Evolutionary conservation across 805 yeast species (phyloP).

Genomic region (Scheffersomyces spartinae): DNA sequence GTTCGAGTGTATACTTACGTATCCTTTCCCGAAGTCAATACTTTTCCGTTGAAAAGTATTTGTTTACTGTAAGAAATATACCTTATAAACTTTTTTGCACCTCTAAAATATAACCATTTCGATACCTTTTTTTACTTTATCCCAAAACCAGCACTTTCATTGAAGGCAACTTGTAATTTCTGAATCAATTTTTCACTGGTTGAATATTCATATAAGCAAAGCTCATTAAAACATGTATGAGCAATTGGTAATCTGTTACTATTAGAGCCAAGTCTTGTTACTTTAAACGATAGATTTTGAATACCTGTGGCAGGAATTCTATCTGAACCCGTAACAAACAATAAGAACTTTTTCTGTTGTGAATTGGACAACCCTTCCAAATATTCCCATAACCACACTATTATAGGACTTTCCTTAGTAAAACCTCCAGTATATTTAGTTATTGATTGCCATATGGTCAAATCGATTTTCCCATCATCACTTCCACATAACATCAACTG

Average conservation of each 20-base stretch:
- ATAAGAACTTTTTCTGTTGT: constrained; percentile 52
- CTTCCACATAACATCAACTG: constrained; percentile 71
- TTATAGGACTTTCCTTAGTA: constrained; percentile 27
- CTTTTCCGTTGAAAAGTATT: too few species aligned
- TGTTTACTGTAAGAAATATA: too few species aligned
- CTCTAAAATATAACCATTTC: background rate
- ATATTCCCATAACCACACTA: constrained; percentile 85
- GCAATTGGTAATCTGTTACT: constrained; percentile 62
- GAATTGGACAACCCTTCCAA: constrained; percentile 32
- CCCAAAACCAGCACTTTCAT: constrained; percentile 83
- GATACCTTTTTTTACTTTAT: constrained; percentile 30
- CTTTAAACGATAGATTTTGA: constrained; percentile 58
- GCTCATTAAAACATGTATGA: constrained; percentile 91
- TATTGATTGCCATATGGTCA: constrained; percentile 52
- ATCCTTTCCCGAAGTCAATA: too few species aligned
- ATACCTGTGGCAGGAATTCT: constrained; percentile 90
- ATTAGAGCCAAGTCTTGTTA: constrained; percentile 37
- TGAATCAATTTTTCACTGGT: constrained; percentile 38
- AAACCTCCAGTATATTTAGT: constrained; percentile 57
- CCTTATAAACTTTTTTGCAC: too few species aligned
- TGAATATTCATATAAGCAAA: constrained; percentile 61
- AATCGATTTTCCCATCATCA: constrained; percentile 54
- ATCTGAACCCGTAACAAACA: constrained; percentile 84
- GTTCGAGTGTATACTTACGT: too few species aligned
- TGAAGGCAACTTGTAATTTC: constrained; percentile 59